Evolutionary conservation across 2,329 filamentous ascomycete genomes (phyloP).

Genomic region (Xylaria sp.): DNA sequence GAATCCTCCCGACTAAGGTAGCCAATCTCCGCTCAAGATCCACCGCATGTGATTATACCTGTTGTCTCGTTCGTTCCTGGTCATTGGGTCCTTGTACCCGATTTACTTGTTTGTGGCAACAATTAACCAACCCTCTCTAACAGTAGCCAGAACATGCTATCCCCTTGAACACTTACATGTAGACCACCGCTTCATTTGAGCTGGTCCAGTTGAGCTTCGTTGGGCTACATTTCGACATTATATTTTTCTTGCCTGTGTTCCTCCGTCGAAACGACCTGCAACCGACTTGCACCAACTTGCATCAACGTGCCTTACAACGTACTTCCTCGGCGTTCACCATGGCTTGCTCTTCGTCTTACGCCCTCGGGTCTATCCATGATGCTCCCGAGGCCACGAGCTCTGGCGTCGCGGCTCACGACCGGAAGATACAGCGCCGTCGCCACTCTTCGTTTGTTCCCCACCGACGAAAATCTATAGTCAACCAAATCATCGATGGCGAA

Average conservation of each 20-base stretch:
- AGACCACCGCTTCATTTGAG: conserved; percentile 27
- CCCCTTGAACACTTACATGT: neutral
- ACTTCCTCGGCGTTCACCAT: conserved; percentile 41
- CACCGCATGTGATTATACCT: conserved; percentile 41
- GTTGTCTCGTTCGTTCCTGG: conserved; percentile 12
- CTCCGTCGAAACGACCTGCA: neutral
- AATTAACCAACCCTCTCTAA: neutral
- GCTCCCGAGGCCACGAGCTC: conserved; percentile 54
- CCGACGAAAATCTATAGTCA: conserved; percentile 68
- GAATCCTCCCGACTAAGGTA: conserved; percentile 25
- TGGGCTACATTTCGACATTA: neutral
- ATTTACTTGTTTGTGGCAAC: conserved; percentile 16
- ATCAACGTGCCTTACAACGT: conserved; percentile 14
- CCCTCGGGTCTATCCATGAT: conserved; percentile 51
- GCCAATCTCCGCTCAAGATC: conserved; percentile 42
- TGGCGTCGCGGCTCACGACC: conserved; percentile 53
- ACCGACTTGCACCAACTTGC: neutral
- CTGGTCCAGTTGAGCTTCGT: conserved; percentile 33
- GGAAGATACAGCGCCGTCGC: conserved; percentile 57
- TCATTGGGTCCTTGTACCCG: conserved; percentile 24
- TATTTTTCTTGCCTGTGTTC: too few relatives aligned
- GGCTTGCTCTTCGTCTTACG: conserved; percentile 49
- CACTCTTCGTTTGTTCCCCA: conserved; percentile 68
- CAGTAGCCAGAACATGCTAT: neutral
- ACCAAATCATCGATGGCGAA: conserved; percentile 71